phyloP scores from a whole-genome alignment of 2,329 filamentous ascomycete species.

The Aspergillus felis region DNA sequence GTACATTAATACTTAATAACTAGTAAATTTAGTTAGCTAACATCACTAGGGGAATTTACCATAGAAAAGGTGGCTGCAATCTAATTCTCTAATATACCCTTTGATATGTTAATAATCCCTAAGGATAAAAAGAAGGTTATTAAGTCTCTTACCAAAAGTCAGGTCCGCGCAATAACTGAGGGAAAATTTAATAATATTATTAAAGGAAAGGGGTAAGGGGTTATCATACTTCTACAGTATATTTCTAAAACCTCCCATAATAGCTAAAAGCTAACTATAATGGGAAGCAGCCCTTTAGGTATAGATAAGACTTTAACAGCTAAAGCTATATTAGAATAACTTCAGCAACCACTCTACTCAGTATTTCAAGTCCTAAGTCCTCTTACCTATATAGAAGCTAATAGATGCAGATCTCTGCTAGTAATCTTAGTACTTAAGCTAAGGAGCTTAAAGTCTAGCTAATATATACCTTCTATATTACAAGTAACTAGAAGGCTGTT shows the following conservation, averaged over 20 bases:
- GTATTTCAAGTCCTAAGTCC: conserved; percentile 22
- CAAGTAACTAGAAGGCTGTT: conserved; percentile 6
- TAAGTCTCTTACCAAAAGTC: neutral
- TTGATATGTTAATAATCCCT: neutral
- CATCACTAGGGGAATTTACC: too few species aligned
- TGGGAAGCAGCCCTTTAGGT: conserved; percentile 46
- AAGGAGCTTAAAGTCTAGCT: conserved; percentile 6
- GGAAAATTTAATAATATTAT: neutral
- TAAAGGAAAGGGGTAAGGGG: neutral
- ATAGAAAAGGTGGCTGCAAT: neutral
- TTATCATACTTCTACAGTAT: conserved; percentile 5
- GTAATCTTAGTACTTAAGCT: conserved; percentile 3
- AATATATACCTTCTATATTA: neutral
- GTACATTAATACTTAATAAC: too few species aligned
- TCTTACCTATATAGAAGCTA: neutral
- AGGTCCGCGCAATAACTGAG: neutral
- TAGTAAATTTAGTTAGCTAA: too few species aligned
- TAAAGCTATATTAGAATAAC: conserved; percentile 52
- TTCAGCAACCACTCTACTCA: conserved; percentile 49
- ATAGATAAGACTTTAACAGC: conserved; percentile 57
- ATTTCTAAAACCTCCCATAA: neutral
- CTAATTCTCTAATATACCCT: neutral
- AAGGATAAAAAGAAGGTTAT: neutral
- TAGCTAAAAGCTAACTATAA: neutral
- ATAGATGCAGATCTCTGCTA: neutral